Base-by-base conservation (phyloP, 805 yeast species). In the Sugiyamaella marilandica region DNA sequence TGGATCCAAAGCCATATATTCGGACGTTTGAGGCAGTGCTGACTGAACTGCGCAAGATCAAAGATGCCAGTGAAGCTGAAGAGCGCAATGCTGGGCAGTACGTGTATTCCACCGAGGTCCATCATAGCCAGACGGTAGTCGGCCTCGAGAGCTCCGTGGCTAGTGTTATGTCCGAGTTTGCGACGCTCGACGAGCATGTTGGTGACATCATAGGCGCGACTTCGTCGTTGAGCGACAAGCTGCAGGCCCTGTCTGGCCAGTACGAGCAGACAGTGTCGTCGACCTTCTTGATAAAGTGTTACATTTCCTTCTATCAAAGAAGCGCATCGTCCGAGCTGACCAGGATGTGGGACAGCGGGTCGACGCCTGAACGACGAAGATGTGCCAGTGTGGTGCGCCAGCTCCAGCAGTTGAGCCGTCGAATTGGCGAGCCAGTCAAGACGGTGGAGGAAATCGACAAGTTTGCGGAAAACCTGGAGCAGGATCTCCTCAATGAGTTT, bases 1-100 rank as follows among this genome's bases (percentile, higher is more conserved):
- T 89, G 51, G 97, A 94, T 63, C 97, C 98, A 1, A 89, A 88
- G 63, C 98, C 98, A 1, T 94, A 87, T 65, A 92, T 92, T 45
- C 79, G 97, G 59, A 88, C 96, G 0, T 91, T 94, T 67, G 97
- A 92, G 65, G 82, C 91, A 1, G 87, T 94, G 2, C 72, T 90
- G 44, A 76, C 82, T 45, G 92, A 88, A 62, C 72, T 92, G 58
- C 79, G 81, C 61, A 74, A 74, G 47, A 69, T 94, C 41, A 76
- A 76, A 45, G 78, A 75, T 0, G 84, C 84, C 43, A 80, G 90
- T 2, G 65, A 69, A 3, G 65, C 67, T 13, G 76, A 75, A 50
- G 83, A 81, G 56, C 70, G 70, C 2, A 69, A 70, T n/a, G 73
- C 83, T 19, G 84, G 79, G 46, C 70, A 70, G 16, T 82, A 80